These are phyloP conservation scores for Cadophora gregata DNA, from an alignment of 2,329 filamentous ascomycete species.

Conservation along the genomic window DNA sequence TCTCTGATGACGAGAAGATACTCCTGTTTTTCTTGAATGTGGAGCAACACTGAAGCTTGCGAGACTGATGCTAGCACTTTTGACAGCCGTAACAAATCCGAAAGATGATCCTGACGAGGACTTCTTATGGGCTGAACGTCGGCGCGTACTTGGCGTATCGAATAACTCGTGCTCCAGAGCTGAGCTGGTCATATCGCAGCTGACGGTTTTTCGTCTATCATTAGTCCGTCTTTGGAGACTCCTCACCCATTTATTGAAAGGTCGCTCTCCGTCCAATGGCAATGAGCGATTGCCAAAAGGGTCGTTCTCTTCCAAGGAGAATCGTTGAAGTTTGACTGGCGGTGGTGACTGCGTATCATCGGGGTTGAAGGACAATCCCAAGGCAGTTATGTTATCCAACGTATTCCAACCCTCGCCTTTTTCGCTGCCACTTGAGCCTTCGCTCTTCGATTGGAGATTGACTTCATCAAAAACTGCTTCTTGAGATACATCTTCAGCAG, in stretches of 20 bases:
- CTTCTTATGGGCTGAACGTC: slow-evolving; percentile 53
- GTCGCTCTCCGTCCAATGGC: slow-evolving; percentile 40
- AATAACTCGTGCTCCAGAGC: slow-evolving; percentile 30
- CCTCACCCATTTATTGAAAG: slow-evolving; percentile 77
- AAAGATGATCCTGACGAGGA: slow-evolving; percentile 78
- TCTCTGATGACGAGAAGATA: slow-evolving; percentile 60
- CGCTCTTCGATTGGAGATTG: slow-evolving; percentile 40
- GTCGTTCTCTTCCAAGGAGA: slow-evolving; percentile 39
- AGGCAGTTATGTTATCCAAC: slow-evolving; percentile 50
- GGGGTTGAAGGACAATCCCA: slow-evolving; percentile 48
- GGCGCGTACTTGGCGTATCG: slow-evolving; percentile 47
- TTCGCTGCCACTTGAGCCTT: slow-evolving; percentile 37
- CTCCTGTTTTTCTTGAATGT: slow-evolving; percentile 60
- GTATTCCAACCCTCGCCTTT: slow-evolving; percentile 47
- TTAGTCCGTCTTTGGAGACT: slow-evolving; percentile 66
- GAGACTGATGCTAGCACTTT: slow-evolving; percentile 80
- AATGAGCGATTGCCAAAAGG: slow-evolving; percentile 25
- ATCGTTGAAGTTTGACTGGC: slow-evolving; percentile 30
- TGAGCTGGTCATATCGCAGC: slow-evolving; percentile 41
- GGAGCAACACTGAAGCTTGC: slow-evolving; percentile 72
- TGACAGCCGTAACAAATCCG: slow-evolving; percentile 79
- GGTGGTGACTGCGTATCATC: slow-evolving; percentile 37
- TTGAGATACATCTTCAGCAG: slow-evolving; percentile 28
- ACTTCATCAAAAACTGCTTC: slow-evolving; percentile 45
- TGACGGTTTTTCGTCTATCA: slow-evolving; percentile 49